These are phyloP conservation scores for Straminergon stramineum DNA, from an alignment of 225 moss, liverwort and hornwort genomes.

Conservation along the genomic window DNA sequence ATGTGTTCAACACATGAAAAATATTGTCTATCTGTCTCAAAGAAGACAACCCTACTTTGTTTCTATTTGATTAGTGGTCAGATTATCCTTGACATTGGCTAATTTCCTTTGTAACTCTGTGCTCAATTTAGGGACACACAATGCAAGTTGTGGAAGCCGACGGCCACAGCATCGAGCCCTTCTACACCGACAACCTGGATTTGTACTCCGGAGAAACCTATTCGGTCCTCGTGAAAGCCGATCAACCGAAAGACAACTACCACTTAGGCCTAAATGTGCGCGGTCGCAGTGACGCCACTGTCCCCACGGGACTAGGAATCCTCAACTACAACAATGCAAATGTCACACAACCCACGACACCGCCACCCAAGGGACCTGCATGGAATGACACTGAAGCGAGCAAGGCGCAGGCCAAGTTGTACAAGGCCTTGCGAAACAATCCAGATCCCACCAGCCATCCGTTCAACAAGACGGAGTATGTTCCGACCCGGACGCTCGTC, in stretches of 20 bases:
- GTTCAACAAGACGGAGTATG: not conserved
- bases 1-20: not conserved
- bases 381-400: constrained; percentile 32
- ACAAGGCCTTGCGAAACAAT: constrained; percentile 6
- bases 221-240: constrained; percentile 20
- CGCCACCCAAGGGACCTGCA: constrained; percentile 15
- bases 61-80: too few relatives aligned
- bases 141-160: constrained; percentile 52
- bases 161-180: constrained; percentile 34
- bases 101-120: not conserved
- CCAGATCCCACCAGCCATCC: constrained; percentile 8
- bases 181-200: constrained; percentile 31
- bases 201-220: constrained; percentile 41
- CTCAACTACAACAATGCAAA: constrained; percentile 15
- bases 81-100: not conserved
- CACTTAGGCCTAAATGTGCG: constrained; percentile 55
- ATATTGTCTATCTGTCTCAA: not conserved
- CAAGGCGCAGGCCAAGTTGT: constrained; percentile 16
- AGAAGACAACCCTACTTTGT: not conserved
- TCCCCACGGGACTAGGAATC: constrained; percentile 25
- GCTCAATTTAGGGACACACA: constrained; percentile 10
- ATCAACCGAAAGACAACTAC: constrained; percentile 21
- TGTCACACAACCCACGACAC: not conserved
- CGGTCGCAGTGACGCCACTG: constrained; percentile 5
- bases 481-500: not conserved